Evolutionary conservation across 2,329 filamentous ascomycete genomes (phyloP), one percentile per base, ranked within the genome.

Genomic region (Dactylonectria macrodidyma): DNA sequence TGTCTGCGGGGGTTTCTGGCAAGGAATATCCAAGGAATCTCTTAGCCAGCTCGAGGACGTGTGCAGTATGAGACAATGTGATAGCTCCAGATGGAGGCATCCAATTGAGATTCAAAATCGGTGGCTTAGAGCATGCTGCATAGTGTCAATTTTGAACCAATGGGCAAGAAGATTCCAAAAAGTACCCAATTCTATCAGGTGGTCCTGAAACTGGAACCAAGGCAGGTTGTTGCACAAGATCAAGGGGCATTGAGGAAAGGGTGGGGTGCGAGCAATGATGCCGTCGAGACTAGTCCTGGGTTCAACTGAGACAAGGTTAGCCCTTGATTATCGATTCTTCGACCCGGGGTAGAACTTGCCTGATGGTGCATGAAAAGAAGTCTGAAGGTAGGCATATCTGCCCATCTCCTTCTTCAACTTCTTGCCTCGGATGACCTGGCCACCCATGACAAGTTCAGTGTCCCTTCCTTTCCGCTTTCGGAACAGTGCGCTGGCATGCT

Each of bases 391-490:
- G n/a, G n/a, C 33, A 19, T 62, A 57, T 50, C 60, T 62, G 33
- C 10, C 24, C 19, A 62, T n/a, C 52, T 38, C 51, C 19, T 62
- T 62, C 10, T 47, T 57, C 14, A 47, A 22, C 48, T 62, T 62
- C 44, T 62, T 24, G 33, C 22, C 22, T 3, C n/a, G 12, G 30
- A 62, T 19, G 11, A 26, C 16, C 12, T 38, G 34, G 14, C 41
- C 60, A 22, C 55, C 48, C 5, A 62, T 34, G 11, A 57, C 30
- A 33, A 62, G 52, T 30, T 62, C 51, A 3, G 33, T 62, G 2
- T 62, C 60, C 0, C 56, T 70, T 1, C 67, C 67, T 22, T 67
- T 1, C 1, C 63, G 67, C 34, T 70, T 62, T 0, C 1, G 3
- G 0, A 70, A 46, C 0, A 61, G 6, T 0, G 9, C 3, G 3